phyloP scores from a whole-genome alignment of 2,329 filamentous ascomycete species.

The Zalaria sp. region DNA sequence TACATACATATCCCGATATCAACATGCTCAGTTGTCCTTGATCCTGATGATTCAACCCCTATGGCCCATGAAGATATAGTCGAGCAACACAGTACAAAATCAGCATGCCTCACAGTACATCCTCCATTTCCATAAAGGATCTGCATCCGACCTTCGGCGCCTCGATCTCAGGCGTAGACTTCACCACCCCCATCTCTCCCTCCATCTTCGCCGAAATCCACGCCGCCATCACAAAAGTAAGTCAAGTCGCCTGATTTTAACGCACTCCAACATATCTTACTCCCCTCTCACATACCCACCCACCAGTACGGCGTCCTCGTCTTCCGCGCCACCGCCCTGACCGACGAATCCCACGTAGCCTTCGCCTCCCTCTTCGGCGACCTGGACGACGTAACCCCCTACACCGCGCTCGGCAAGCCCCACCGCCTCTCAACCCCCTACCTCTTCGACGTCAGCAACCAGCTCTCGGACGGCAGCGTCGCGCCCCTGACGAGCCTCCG shows the following conservation, averaged over 20 bases:
- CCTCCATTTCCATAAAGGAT: slow-evolving; percentile 7
- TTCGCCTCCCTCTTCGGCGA: slow-evolving; percentile 39
- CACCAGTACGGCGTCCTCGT: slow-evolving; percentile 42
- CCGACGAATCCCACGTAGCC: slow-evolving; percentile 36
- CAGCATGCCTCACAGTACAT: slow-evolving; percentile 7
- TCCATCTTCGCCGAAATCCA: slow-evolving; percentile 9
- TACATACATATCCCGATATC: too few relatives aligned
- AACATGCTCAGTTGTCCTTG: too few relatives aligned
- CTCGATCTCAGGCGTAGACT: slow-evolving; percentile 7
- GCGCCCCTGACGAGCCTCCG: slow-evolving; percentile 27
- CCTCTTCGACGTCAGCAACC: slow-evolving; percentile 45
- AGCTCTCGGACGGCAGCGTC: slow-evolving; percentile 32
- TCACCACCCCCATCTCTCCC: slow-evolving; percentile 7
- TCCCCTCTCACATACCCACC: too few relatives aligned
- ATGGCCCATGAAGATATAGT: too few relatives aligned
- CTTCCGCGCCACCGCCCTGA: slow-evolving; percentile 36
- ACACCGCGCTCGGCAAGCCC: slow-evolving; percentile 30
- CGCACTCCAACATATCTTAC: too few relatives aligned
- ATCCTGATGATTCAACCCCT: too few relatives aligned
- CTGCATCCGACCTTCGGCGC: slow-evolving; percentile 9
- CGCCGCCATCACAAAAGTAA: slow-evolving; percentile 9
- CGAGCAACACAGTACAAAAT: too few relatives aligned
- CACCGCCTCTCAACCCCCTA: slow-evolving; percentile 35
- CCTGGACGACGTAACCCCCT: slow-evolving; percentile 40
- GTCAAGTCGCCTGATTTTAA: too few relatives aligned